Conservation (phyloP, 768 basidiomycete genomes). For the Mycena epipterygia region DNA sequence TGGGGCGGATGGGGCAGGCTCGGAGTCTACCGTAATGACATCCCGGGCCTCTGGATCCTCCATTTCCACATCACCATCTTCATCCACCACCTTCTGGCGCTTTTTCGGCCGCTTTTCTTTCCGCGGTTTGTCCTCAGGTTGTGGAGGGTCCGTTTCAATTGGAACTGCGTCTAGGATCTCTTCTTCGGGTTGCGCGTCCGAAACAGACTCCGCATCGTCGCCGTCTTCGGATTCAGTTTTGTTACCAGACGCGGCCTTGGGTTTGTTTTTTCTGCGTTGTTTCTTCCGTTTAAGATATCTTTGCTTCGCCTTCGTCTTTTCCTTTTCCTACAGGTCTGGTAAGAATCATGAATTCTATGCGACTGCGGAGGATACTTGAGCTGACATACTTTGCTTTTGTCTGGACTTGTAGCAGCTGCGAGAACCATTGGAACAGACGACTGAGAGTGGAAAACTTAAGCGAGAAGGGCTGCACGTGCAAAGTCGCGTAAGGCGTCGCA, state of each 20-base stretch:
- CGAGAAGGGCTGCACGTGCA: not conserved
- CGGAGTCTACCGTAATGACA: conserved; percentile 37
- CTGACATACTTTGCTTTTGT: conserved; percentile 17
- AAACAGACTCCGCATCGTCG: conserved; percentile 39
- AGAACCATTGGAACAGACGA: not conserved
- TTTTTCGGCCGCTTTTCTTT: conserved; percentile 57
- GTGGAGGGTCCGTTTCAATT: conserved; percentile 33
- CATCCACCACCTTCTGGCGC: conserved; percentile 53
- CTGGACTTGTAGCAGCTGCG: conserved; percentile 4
- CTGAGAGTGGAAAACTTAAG: not conserved
- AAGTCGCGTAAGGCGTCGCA: not conserved
- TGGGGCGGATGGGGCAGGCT: conserved; percentile 34
- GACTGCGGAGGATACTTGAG: not conserved
- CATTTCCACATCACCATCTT: conserved; percentile 40
- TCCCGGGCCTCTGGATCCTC: conserved; percentile 36
- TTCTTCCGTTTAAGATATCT: conserved; percentile 83
- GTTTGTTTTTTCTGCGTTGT: conserved; percentile 66
- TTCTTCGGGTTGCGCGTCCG: conserved; percentile 34
- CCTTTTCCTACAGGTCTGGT: conserved; percentile 59
- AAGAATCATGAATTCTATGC: conserved; percentile 33
- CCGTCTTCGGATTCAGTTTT: conserved; percentile 43
- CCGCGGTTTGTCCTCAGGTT: conserved; percentile 25
- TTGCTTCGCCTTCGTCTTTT: conserved; percentile 80
- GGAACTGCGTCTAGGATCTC: conserved; percentile 34
- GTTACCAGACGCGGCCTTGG: conserved; percentile 33